A percentile compares a stretch with the other conserved stretches of the same genome.
Conservation (phyloP, 306 rosid species). For the Abrus precatorius region DNA sequence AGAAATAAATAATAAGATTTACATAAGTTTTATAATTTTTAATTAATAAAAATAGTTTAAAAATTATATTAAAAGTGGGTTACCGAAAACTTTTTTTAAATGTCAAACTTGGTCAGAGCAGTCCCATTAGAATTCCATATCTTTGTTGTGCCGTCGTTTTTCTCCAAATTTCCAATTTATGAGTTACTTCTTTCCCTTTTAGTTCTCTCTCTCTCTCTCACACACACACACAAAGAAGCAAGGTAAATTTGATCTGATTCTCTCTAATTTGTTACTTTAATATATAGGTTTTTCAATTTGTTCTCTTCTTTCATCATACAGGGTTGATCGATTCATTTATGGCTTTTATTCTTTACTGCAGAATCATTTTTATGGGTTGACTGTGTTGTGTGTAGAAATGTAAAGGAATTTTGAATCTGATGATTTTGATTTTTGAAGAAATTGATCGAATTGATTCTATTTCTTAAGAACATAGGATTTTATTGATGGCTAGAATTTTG, state of each 20-base stretch:
- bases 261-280: neutral
- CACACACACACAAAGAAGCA: neutral
- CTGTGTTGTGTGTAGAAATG: neutral
- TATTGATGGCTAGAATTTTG: conserved; percentile 32
- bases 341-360: conserved; percentile 9
- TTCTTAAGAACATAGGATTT: conserved; percentile 5
- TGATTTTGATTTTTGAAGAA: conserved; percentile 24
- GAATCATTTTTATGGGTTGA: conserved; percentile 5
- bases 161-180: neutral
- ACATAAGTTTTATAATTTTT: too few relatives aligned
- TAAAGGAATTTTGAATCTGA: conserved; percentile 4
- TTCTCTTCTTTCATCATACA: conserved; percentile 19
- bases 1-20: neutral
- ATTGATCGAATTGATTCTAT: conserved; percentile 4
- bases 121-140: conserved; percentile 27
- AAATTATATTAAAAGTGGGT: too few relatives aligned
- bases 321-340: conserved; percentile 9
- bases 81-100: too few relatives aligned
- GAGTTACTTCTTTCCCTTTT: neutral
- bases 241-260: conserved; percentile 38
- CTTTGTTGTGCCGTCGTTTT: conserved; percentile 36
- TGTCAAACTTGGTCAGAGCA: conserved; percentile 38
- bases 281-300: conserved; percentile 42
- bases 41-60: too few relatives aligned
- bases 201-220: conserved; percentile 24